A percentile compares a stretch with the other conserved stretches of the same genome.
phyloP scores from a whole-genome alignment of 805 yeast species.

The Ogataea populi-albae region DNA sequence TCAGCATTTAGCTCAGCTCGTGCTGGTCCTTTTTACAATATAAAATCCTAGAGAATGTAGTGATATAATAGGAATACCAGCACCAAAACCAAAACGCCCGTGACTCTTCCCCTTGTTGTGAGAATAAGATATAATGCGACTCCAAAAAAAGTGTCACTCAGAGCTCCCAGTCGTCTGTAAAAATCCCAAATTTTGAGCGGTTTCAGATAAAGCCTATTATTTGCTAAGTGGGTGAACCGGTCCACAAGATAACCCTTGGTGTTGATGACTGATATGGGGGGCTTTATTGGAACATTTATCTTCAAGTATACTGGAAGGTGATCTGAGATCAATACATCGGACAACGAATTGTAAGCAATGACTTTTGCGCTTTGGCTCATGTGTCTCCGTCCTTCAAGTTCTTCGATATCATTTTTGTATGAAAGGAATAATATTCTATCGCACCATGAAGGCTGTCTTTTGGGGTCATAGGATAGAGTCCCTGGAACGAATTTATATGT shows the following conservation, averaged over 20 bases:
- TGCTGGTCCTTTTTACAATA: no score
- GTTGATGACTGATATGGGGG: conserved; percentile 37
- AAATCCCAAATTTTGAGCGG: conserved; percentile 23
- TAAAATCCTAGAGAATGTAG: conserved; percentile 2
- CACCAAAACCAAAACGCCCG: conserved; percentile 5
- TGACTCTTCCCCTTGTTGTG: conserved; percentile 23
- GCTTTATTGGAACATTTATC: conserved; percentile 45
- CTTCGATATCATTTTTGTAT: conserved; percentile 28
- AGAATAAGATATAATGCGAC: conserved; percentile 12
- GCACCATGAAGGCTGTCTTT: conserved; percentile 85
- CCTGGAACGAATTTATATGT: conserved; percentile 67
- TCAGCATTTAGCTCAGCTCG: no score
- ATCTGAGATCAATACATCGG: conserved; percentile 57
- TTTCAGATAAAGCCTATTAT: conserved; percentile 25
- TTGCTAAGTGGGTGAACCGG: conserved; percentile 20
- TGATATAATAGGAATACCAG: conserved; percentile 11
- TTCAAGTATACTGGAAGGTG: conserved; percentile 73
- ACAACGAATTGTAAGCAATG: conserved; percentile 47
- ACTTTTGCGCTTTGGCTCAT: conserved; percentile 26
- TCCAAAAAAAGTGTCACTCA: conserved; percentile 21
- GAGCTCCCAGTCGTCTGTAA: conserved; percentile 12
- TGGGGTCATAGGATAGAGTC: conserved; percentile 45
- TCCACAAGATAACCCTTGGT: conserved; percentile 27
- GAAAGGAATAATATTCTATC: conserved; percentile 69
- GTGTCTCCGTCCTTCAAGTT: background rate